These are phyloP conservation scores for Croton setiger DNA, from an alignment of 441 rosid genomes.

Conservation along the genomic window DNA sequence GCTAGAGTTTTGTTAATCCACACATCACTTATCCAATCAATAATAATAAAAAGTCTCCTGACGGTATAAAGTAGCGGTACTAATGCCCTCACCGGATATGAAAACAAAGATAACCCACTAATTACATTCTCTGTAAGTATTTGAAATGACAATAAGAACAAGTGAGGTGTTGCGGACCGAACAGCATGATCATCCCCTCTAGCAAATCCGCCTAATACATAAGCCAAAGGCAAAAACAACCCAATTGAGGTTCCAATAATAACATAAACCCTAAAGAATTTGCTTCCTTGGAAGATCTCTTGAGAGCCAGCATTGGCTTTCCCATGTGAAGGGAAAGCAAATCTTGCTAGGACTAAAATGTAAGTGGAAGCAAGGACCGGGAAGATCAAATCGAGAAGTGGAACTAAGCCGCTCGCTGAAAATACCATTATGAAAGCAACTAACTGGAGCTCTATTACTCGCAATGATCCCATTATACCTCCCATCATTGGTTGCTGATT, in stretches of 20 bases:
- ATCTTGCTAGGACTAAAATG: constrained; percentile 58
- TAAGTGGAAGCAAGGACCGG: constrained; percentile 72
- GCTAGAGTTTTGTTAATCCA: constrained; percentile 70
- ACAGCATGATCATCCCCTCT: constrained; percentile 78
- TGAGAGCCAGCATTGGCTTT: constrained; percentile 24
- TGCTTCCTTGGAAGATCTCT: constrained; percentile 59
- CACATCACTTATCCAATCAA: constrained; percentile 66
- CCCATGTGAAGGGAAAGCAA: constrained; percentile 60
- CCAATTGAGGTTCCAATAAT: constrained; percentile 70
- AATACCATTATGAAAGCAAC: constrained; percentile 85
- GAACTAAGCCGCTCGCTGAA: constrained; percentile 85
- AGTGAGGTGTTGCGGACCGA: constrained; percentile 74
- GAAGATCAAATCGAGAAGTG: constrained; percentile 68
- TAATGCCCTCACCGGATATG: constrained; percentile 76
- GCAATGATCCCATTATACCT: constrained; percentile 67
- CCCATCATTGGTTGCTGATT: constrained; percentile 30
- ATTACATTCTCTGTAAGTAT: constrained; percentile 77
- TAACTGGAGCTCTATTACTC: constrained; percentile 77
- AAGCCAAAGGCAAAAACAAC: constrained; percentile 75
- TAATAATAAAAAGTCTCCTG: constrained; percentile 65
- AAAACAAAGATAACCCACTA: constrained; percentile 66
- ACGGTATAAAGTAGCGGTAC: constrained; percentile 76
- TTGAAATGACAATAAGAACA: constrained; percentile 82
- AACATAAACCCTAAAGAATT: constrained; percentile 56
- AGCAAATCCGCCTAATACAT: constrained; percentile 87